Evolutionary conservation across 768 basidiomycete species (phyloP), one percentile per base, ranked within the genome.

Genomic region (Boletus tylopilopsis): DNA sequence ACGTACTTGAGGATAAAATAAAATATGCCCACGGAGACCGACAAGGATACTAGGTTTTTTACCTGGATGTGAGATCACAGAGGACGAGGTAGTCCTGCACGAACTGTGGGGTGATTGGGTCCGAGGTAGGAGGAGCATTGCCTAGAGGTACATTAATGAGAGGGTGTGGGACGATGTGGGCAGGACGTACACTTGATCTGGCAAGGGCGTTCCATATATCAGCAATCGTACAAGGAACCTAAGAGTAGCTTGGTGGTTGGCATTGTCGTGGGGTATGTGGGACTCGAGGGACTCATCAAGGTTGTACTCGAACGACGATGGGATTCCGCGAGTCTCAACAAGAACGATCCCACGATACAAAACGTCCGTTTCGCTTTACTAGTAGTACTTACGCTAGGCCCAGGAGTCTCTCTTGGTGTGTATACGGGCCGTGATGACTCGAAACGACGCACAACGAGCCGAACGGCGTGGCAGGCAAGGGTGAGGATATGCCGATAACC

Each of bases 41-140:
- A 93, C 30, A 94, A 69, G 0, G 91, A 91, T 4, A 92, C 76
- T 12, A 92, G 5, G 78, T 73, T 38, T 72, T 64, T 30, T 73
- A 71, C 37, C 59, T 63, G 21, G 74, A 69, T 2, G 77, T 70
- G 15, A 73, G 73, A 44, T 88, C 81, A 56, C 76, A 82, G 27
- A 92, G 74, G 25, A 81, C 71, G 48, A 95, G 67, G 63, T 99
- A 95, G 60, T 96, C 93, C 62, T 80, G 82, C 25, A 96, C 71
- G 49, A 94, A 83, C 3, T 91, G 86, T 0, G 82, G 69, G 0
- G 86, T 87, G 44, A 92, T 75, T 42, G 73, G 72, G 13, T 74
- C 64, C 3, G 78, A 71, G 6, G 71, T 62, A 97, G 74, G 15
- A 97, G 71, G 11, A 99, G 63, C 0, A 87, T 85, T 3, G 88